Percentiles rank a stretch among this genome's conserved stretches.
phyloP scores from a whole-genome alignment of 257 asterid species.

The Ajuga chamaepitys region DNA sequence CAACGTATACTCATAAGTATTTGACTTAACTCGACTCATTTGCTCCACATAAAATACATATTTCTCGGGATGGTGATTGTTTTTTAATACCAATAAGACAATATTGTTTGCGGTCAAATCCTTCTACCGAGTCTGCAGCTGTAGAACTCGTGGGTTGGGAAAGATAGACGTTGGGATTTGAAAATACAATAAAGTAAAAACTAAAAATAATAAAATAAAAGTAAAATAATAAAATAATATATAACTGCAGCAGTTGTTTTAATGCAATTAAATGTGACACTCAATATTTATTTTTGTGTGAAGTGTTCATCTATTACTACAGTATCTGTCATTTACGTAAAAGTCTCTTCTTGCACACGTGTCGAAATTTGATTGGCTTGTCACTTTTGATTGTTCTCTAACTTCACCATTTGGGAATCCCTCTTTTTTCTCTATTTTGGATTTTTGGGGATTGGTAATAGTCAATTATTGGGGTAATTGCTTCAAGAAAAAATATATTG shows the following conservation, averaged over 20 bases:
- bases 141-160: slow-evolving; percentile 22
- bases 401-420: background rate
- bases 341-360: background rate
- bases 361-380: background rate
- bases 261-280: slow-evolving; percentile 39
- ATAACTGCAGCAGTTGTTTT: slow-evolving; percentile 22
- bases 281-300: slow-evolving; percentile 20
- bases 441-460: background rate
- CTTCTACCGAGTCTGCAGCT: background rate
- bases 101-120: slow-evolving; percentile 24
- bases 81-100: slow-evolving; percentile 1
- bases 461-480: too few species aligned
- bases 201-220: background rate
- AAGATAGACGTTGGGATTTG: slow-evolving; percentile 50
- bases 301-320: slow-evolving; percentile 22
- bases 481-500: too few species aligned
- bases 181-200: background rate
- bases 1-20: too few species aligned
- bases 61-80: background rate
- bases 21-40: too few species aligned
- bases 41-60: background rate
- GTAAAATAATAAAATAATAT: background rate
- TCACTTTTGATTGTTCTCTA: slow-evolving; percentile 18
- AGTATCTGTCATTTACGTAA: slow-evolving; percentile 3
- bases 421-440: background rate